A percentile compares a stretch with the other conserved stretches of the same genome.
Conservation (phyloP, 768 basidiomycete genomes). For the Lentinula detonsa region DNA sequence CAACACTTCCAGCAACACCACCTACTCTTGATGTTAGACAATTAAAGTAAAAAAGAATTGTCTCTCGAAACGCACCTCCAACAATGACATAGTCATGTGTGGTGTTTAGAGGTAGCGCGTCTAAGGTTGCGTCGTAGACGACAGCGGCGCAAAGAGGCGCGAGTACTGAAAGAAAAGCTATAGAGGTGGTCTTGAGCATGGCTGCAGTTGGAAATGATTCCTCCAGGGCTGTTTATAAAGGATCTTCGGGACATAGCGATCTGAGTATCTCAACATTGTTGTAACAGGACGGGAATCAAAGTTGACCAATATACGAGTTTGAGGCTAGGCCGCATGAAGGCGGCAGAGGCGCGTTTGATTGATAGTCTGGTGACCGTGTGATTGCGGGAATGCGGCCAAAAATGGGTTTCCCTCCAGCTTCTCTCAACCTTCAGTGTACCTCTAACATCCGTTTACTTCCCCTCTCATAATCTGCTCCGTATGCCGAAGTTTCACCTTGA, state of each 20-base stretch:
- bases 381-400: neutral
- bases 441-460: neutral
- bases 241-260: neutral
- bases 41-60: neutral
- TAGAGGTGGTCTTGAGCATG: neutral
- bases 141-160: neutral
- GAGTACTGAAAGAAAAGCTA: neutral
- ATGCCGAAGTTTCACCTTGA: neutral
- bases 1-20: constrained; percentile 23
- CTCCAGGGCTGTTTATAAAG: neutral
- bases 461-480: neutral
- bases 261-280: neutral
- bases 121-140: neutral
- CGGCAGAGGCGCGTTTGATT: neutral
- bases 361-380: neutral
- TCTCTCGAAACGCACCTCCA: constrained; percentile 16
- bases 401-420: neutral
- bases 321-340: neutral
- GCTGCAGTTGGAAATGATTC: neutral
- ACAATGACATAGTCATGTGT: constrained; percentile 24
- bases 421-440: neutral
- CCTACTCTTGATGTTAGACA: neutral
- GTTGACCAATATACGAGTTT: neutral
- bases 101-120: neutral
- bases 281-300: neutral